These are phyloP conservation scores for Apiotrichum mycotoxinovorans DNA, from an alignment of 1,284 basidiomycete genomes.

Conservation along the genomic window DNA sequence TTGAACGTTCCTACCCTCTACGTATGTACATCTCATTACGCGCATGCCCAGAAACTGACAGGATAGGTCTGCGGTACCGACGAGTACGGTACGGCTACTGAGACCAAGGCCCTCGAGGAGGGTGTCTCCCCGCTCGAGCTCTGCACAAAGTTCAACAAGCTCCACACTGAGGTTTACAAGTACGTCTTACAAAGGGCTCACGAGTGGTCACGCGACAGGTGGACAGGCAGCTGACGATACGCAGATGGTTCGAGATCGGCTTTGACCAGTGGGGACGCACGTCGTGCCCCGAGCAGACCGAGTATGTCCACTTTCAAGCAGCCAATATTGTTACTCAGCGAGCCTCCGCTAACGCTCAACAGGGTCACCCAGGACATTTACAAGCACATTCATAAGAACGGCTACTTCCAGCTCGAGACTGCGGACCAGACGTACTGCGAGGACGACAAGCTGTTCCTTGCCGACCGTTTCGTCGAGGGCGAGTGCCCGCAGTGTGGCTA, in stretches of 20 bases:
- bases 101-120: slow-evolving; percentile 90
- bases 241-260: slow-evolving; percentile 57
- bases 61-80: slow-evolving; percentile 94
- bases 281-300: slow-evolving; percentile 83
- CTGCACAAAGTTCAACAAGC: slow-evolving; percentile 87
- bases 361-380: slow-evolving; percentile 89
- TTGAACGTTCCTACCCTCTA: slow-evolving; percentile 54
- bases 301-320: slow-evolving; percentile 54
- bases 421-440: slow-evolving; percentile 92
- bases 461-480: slow-evolving; percentile 92
- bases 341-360: slow-evolving; percentile 11
- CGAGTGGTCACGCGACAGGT: not conserved
- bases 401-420: slow-evolving; percentile 71
- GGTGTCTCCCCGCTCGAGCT: slow-evolving; percentile 79
- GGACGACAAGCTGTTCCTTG: slow-evolving; percentile 85
- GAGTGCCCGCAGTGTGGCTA: slow-evolving; percentile 86
- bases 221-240: not conserved
- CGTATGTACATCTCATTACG: slow-evolving; percentile 26
- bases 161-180: slow-evolving; percentile 90
- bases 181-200: slow-evolving; percentile 51
- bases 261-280: slow-evolving; percentile 98
- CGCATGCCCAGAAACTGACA: slow-evolving; percentile 48
- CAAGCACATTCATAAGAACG: slow-evolving; percentile 72
- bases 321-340: no score
- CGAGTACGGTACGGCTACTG: slow-evolving; percentile 97